These are phyloP conservation scores for Porcisia hertigi DNA, from an alignment of 208 protist species.

Conservation along the genomic window DNA sequence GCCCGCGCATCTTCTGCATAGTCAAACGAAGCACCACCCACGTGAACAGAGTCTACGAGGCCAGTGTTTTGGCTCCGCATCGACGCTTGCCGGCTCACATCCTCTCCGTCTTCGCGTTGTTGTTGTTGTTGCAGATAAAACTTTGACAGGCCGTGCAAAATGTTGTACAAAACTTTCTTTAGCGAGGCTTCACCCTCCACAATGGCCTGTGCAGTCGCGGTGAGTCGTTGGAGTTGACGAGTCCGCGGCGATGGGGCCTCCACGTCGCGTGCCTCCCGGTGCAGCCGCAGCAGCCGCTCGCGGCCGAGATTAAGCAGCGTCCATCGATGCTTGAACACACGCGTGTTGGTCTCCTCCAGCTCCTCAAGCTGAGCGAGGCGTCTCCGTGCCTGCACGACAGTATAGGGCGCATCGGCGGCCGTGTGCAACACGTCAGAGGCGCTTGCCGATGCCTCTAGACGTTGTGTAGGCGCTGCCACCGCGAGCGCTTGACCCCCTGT, in stretches of 20 bases:
- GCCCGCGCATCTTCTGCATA: background rate
- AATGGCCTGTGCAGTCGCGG: constrained; percentile 13
- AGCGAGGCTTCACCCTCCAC: constrained; percentile 27
- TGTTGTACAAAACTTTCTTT: constrained; percentile 9
- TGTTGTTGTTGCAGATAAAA: constrained; percentile 5
- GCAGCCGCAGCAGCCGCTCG: constrained; percentile 14
- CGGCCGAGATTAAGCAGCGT: constrained; percentile 20
- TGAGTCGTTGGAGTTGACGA: constrained; percentile 5
- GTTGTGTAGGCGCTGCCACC: background rate
- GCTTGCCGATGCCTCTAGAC: background rate
- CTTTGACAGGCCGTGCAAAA: background rate
- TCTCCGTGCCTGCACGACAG: constrained; percentile 19
- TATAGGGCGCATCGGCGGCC: background rate
- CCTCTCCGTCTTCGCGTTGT: background rate
- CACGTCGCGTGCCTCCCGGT: background rate
- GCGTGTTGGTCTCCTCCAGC: constrained; percentile 22
- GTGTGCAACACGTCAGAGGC: background rate
- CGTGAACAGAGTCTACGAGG: constrained; percentile 2
- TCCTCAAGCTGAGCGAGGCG: constrained; percentile 23
- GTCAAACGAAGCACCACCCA: background rate
- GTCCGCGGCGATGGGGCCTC: constrained; percentile 4
- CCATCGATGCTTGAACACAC: constrained; percentile 17
- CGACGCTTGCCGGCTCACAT: background rate
- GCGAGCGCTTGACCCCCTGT: background rate
- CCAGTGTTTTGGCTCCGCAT: background rate